phyloP scores from a whole-genome alignment of 2,329 filamentous ascomycete species.

The Trichoderma endophyticum region DNA sequence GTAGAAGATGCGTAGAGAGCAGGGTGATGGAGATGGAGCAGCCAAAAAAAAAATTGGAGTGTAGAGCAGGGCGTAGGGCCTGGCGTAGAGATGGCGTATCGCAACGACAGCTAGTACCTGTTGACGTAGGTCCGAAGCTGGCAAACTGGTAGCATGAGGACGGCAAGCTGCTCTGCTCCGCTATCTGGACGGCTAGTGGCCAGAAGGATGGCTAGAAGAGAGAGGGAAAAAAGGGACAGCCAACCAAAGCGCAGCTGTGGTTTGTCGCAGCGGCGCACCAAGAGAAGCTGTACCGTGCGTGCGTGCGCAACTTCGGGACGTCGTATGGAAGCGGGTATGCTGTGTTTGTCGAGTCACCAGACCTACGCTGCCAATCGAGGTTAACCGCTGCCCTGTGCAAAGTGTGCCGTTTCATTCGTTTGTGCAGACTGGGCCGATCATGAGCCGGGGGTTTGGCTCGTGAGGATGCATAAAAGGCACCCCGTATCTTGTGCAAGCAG shows the following conservation, averaged over 20 bases:
- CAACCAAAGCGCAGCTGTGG: neutral
- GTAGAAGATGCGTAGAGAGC: neutral
- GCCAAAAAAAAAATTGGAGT: neutral
- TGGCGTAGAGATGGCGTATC: conserved; percentile 1
- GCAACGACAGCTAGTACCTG: neutral
- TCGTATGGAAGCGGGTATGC: conserved; percentile 19
- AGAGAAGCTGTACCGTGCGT: conserved; percentile 13
- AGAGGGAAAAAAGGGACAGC: conserved; percentile 1
- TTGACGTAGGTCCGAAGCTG: conserved; percentile 16
- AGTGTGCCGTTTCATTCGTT: conserved; percentile 33
- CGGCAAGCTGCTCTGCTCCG: conserved; percentile 14
- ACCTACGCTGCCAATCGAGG: conserved; percentile 24
- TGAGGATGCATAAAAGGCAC: conserved; percentile 7
- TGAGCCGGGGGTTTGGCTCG: conserved; percentile 26
- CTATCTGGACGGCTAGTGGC: conserved; percentile 13
- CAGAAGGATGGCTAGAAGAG: neutral
- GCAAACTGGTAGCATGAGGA: conserved; percentile 9
- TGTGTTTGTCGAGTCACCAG: conserved; percentile 25
- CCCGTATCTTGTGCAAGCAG: neutral
- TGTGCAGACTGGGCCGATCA: conserved; percentile 31
- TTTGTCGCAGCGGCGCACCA: conserved; percentile 4
- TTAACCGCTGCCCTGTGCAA: conserved; percentile 29
- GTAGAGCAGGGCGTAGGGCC: conserved; percentile 1
- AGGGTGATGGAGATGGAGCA: neutral
- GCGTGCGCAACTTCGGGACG: conserved; percentile 19